phyloP scores from a whole-genome alignment of 1,284 basidiomycete genomes.

The Austroboletus niveus region DNA sequence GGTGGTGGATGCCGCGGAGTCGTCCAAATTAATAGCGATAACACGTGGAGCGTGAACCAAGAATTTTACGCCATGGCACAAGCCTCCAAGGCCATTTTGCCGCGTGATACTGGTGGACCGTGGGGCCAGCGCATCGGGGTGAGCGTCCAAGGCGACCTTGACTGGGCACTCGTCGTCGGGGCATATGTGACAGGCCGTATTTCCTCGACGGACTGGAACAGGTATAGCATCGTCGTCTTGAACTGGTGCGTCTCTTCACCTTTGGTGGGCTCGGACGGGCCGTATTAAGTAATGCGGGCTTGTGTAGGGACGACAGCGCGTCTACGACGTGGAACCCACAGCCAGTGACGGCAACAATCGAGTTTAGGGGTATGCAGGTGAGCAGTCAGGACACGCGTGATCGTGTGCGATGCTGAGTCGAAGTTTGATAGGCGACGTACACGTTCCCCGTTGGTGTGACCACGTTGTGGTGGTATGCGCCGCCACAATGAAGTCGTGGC shows the following conservation, averaged over 20 bases:
- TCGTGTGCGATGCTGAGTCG: not conserved
- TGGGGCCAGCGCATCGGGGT: conserved; percentile 67
- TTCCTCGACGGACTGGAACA: conserved; percentile 53
- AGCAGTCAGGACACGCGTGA: not conserved
- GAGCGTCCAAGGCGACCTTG: conserved; percentile 52
- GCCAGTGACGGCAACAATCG: conserved; percentile 62
- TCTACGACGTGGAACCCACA: conserved; percentile 58
- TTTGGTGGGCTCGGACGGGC: not conserved
- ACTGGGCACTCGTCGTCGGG: conserved; percentile 59
- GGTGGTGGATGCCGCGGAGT: conserved; percentile 63
- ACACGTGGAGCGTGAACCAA: conserved; percentile 64
- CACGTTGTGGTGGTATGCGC: conserved; percentile 39
- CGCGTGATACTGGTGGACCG: conserved; percentile 64
- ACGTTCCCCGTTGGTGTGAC: conserved; percentile 42
- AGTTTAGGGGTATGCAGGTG: conserved; percentile 68
- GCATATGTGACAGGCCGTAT: conserved; percentile 63
- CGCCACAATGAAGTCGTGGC: not conserved
- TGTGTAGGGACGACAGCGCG: conserved; percentile 47
- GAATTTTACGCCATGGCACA: conserved; percentile 78
- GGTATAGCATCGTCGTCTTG: conserved; percentile 68
- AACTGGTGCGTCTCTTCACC: conserved; percentile 44
- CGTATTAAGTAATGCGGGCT: no score
- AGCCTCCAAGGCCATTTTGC: conserved; percentile 68
- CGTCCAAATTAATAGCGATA: conserved; percentile 61
- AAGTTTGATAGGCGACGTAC: conserved; percentile 32